Conservation (phyloP, 2,329 filamentous ascomycete species). For the Scedosporium dehoogii region DNA sequence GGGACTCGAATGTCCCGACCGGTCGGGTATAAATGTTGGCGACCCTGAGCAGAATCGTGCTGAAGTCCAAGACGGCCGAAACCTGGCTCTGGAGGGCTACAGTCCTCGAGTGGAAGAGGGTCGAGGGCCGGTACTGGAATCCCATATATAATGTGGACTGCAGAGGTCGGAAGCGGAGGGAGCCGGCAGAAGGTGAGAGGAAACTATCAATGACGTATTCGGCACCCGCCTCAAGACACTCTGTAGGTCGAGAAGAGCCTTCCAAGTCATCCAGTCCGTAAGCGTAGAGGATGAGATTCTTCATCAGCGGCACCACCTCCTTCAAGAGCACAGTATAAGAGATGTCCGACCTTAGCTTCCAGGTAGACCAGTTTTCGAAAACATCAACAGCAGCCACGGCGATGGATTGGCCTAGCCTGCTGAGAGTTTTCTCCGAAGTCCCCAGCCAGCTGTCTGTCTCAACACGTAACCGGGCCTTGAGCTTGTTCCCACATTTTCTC, state of each 20-base stretch:
- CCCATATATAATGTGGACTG: slow-evolving; percentile 55
- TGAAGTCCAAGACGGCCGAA: slow-evolving; percentile 53
- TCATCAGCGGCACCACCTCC: slow-evolving; percentile 58
- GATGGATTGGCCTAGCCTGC: slow-evolving; percentile 61
- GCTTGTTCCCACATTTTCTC: slow-evolving; percentile 47
- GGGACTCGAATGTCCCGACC: slow-evolving; percentile 59
- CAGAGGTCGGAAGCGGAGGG: slow-evolving; percentile 68
- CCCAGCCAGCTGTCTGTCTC: slow-evolving; percentile 53
- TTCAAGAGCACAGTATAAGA: slow-evolving; percentile 61
- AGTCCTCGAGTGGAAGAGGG: slow-evolving; percentile 46
- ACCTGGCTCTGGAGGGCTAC: slow-evolving; percentile 53
- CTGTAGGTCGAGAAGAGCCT: slow-evolving; percentile 36
- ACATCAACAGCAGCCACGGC: slow-evolving; percentile 70
- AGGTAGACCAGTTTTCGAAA: slow-evolving; percentile 75
- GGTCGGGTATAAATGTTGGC: slow-evolving; percentile 54
- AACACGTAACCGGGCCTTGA: slow-evolving; percentile 32
- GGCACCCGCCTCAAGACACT: slow-evolving; percentile 61
- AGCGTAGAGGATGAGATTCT: slow-evolving; percentile 59
- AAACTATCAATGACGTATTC: slow-evolving; percentile 69
- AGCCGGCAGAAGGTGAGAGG: slow-evolving; percentile 57
- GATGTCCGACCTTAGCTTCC: slow-evolving; percentile 64
- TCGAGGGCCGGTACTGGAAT: slow-evolving; percentile 36
- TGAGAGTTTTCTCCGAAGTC: slow-evolving; percentile 68
- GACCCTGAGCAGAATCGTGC: slow-evolving; percentile 59
- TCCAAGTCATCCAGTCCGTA: slow-evolving; percentile 62